Conservation (phyloP, 23 red algal species). For the Pyropia yezoensis region DNA sequence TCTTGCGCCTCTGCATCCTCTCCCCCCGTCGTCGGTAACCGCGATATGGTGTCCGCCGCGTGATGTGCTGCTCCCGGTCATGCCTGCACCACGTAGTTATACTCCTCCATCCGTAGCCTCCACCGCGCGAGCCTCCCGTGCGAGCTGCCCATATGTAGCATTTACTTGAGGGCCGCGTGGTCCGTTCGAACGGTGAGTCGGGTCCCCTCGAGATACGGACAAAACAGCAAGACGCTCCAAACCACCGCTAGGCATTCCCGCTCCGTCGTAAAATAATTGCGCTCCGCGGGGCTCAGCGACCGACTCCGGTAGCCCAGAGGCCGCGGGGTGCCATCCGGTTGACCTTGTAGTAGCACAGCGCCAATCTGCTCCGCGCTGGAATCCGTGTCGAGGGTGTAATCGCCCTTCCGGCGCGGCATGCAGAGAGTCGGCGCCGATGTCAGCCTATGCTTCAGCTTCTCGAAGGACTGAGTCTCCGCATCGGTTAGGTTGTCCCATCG, state of each 20-base stretch:
- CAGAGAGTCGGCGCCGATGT: background rate
- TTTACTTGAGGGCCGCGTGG: background rate
- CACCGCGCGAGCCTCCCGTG: background rate
- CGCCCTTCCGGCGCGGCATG: background rate
- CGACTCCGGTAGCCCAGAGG: background rate
- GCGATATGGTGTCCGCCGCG: slow-evolving; percentile 4
- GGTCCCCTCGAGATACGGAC: slow-evolving; percentile 5
- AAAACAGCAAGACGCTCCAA: slow-evolving; percentile 1
- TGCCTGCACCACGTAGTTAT: background rate
- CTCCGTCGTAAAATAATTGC: background rate
- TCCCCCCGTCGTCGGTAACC: background rate
- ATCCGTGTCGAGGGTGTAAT: slow-evolving; percentile 1
- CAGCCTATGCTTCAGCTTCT: background rate
- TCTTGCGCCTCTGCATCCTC: background rate
- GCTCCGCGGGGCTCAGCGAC: background rate
- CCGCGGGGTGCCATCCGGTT: background rate
- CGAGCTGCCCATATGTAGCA: background rate
- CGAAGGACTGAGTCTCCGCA: background rate
- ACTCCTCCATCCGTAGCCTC: background rate
- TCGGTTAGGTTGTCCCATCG: background rate
- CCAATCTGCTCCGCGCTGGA: background rate
- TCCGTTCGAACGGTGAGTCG: slow-evolving; percentile 1
- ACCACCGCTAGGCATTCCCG: slow-evolving; percentile 9
- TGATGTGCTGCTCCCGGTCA: background rate
- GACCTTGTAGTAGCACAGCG: background rate